A percentile compares a stretch with the other conserved stretches of the same genome.
Evolutionary conservation across 441 rosid genomes (phyloP).

Genomic region (Bocquillonia castaneifolia): DNA sequence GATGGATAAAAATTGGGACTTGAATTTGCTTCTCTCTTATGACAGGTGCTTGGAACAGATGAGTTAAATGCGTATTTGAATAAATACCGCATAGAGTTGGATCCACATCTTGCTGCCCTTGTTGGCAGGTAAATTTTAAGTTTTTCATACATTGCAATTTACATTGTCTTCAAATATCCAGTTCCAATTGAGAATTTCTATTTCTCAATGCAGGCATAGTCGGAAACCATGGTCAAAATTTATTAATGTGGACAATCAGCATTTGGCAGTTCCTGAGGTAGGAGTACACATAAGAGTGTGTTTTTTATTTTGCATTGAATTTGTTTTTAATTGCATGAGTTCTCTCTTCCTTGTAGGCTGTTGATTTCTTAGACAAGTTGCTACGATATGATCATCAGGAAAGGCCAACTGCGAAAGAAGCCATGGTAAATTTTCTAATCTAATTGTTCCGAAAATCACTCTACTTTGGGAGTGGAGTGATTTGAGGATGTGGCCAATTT

Average conservation of each 20-base stretch:
- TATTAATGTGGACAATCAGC: conserved; percentile 79
- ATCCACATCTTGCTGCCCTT: conserved; percentile 79
- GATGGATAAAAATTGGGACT: neutral
- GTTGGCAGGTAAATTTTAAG: conserved; percentile 69
- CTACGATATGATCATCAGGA: conserved; percentile 96
- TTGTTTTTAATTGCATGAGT: neutral
- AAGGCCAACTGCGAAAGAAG: conserved; percentile 96
- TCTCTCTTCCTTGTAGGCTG: conserved; percentile 46
- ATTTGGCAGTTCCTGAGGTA: conserved; percentile 90
- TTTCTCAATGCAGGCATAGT: conserved; percentile 53
- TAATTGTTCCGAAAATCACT: neutral
- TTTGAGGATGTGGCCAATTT: neutral
- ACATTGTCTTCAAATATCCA: neutral
- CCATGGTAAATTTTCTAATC: conserved; percentile 54
- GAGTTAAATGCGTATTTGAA: conserved; percentile 73
- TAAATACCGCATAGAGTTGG: conserved; percentile 82
- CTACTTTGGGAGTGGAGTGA: neutral
- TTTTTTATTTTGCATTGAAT: neutral
- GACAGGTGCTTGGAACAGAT: conserved; percentile 88
- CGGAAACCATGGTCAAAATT: conserved; percentile 92
- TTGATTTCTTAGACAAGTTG: conserved; percentile 92
- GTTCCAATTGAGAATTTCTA: conserved; percentile 12
- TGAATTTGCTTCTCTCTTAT: conserved; percentile 12
- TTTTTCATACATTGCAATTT: neutral
- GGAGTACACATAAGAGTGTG: neutral